These are phyloP conservation scores for Trichoderma simmonsii DNA, from an alignment of 2,329 filamentous ascomycete genomes.

Conservation along the genomic window DNA sequence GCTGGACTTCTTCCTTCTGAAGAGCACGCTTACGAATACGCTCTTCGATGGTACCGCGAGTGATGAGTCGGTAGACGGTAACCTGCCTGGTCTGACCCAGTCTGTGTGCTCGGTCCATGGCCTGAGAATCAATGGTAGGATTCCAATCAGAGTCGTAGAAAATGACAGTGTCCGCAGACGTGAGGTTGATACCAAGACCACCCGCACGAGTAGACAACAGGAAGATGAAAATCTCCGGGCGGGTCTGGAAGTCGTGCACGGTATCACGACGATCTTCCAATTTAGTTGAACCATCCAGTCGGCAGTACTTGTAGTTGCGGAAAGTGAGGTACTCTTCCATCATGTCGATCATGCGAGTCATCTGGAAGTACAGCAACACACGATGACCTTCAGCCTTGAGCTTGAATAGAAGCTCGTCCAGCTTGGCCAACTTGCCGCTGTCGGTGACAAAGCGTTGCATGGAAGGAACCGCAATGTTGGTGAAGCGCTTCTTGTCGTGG, in stretches of 20 bases:
- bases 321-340: conserved; percentile 99
- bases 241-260: conserved; percentile 92
- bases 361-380: conserved; percentile 98
- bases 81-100: conserved; percentile 94
- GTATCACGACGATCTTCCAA: conserved; percentile 95
- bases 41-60: conserved; percentile 93
- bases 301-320: conserved; percentile 98
- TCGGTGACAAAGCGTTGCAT: conserved; percentile 98
- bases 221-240: conserved; percentile 95
- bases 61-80: conserved; percentile 96
- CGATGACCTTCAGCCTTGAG: conserved; percentile 92
- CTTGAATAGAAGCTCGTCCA: conserved; percentile 82
- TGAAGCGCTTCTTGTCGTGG: conserved; percentile 80
- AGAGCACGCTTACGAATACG: conserved; percentile 94
- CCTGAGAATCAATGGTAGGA: conserved; percentile 95
- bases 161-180: conserved; percentile 94
- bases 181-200: conserved; percentile 97
- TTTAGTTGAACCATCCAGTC: conserved; percentile 94
- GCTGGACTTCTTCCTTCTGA: conserved; percentile 98
- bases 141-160: conserved; percentile 99
- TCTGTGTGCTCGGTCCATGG: conserved; percentile 98
- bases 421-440: conserved; percentile 88
- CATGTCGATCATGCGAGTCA: conserved; percentile 99
- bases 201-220: conserved; percentile 91
- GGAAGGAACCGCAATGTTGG: conserved; percentile 86